Evolutionary conservation across 208 protist genomes (phyloP), one percentile per base, ranked within the genome.

Genomic region (Sergeia podlipaevii): DNA sequence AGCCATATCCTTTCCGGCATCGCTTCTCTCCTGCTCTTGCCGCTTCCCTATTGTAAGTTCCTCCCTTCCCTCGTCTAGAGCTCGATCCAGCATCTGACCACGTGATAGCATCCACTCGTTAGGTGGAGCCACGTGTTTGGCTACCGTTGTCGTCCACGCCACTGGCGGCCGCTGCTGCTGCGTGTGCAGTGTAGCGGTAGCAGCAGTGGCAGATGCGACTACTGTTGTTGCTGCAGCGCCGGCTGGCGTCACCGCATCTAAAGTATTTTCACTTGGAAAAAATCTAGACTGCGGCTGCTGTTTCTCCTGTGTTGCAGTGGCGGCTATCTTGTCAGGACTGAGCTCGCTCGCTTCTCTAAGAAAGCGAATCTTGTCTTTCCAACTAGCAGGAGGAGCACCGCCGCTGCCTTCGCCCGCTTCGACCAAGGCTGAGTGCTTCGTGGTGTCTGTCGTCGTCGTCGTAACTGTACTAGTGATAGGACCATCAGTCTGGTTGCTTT

Each of bases 151-250:
- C 33, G 10, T 51, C 18, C 20, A 2, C 34, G n/a, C 2, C 7
- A 28, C 23, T 29, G 23, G 28, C 29, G 10, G 29, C 13, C 44
- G 18, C 30, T 61, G 62, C 38, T 38, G 63, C 24, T 33, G 38
- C 13, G 41, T 47, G 21, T 34, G 49, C 34, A 39, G 65, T 8
- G 49, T 55, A 2, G 27, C 43, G 11, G 47, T 27, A 18, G 49
- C 57, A 2, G 45, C 54, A 46, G 37, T 49, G 20, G 39, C 18
- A 0, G 43, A 18, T 3, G 28, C 23, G 10, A n/a, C 23, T 41
- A 55, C 54, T 2, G 27, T 7, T 50, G 59, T 5, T 15, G 56
- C 24, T 15, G n/a, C 42, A n/a, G n/a, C n/a, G n/a, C n/a, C n/a
- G n/a, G n/a, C n/a, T n/a, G n/a, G n/a, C n/a, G n/a, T n/a, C n/a